A percentile compares a stretch with the other conserved stretches of the same genome.
These are phyloP conservation scores for Chrysoporthe puriensis DNA, from an alignment of 2,329 filamentous ascomycete species.

Conservation along the genomic window DNA sequence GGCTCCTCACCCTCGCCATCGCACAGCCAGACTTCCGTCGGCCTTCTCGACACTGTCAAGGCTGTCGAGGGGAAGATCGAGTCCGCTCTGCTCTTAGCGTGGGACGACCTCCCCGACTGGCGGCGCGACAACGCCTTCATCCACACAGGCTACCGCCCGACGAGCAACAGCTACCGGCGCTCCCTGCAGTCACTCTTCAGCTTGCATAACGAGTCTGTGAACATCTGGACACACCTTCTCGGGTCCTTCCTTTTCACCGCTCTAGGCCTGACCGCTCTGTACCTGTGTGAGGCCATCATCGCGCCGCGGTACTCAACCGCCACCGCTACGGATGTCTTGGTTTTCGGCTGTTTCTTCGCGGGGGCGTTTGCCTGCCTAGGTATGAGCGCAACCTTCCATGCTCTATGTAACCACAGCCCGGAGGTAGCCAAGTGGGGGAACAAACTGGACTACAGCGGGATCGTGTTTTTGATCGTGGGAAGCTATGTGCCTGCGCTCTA, in stretches of 20 bases:
- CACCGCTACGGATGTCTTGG: constrained; percentile 65
- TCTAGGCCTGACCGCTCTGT: constrained; percentile 43
- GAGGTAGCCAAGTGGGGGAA: constrained; percentile 82
- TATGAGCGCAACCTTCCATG: constrained; percentile 85
- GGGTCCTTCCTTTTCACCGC: constrained; percentile 64
- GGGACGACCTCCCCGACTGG: constrained; percentile 63
- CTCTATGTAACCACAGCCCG: constrained; percentile 82
- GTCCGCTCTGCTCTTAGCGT: constrained; percentile 50
- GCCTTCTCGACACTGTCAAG: constrained; percentile 34
- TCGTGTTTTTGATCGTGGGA: constrained; percentile 88
- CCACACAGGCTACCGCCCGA: constrained; percentile 55
- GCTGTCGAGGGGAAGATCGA: constrained; percentile 46
- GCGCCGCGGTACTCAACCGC: constrained; percentile 69
- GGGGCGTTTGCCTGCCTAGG: constrained; percentile 75
- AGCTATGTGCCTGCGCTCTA: constrained; percentile 88
- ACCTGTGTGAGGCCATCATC: constrained; percentile 57
- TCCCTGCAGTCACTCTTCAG: constrained; percentile 54
- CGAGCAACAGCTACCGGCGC: constrained; percentile 50
- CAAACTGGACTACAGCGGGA: constrained; percentile 92
- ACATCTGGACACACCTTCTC: constrained; percentile 65
- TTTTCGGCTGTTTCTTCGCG: constrained; percentile 77
- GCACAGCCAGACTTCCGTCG: constrained; percentile 10
- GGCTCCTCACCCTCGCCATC: constrained; percentile 20
- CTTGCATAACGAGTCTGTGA: constrained; percentile 64
- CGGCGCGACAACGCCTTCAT: constrained; percentile 64